Evolutionary conservation across 768 basidiomycete species (phyloP).

Genomic region (Trametopsis cervina): DNA sequence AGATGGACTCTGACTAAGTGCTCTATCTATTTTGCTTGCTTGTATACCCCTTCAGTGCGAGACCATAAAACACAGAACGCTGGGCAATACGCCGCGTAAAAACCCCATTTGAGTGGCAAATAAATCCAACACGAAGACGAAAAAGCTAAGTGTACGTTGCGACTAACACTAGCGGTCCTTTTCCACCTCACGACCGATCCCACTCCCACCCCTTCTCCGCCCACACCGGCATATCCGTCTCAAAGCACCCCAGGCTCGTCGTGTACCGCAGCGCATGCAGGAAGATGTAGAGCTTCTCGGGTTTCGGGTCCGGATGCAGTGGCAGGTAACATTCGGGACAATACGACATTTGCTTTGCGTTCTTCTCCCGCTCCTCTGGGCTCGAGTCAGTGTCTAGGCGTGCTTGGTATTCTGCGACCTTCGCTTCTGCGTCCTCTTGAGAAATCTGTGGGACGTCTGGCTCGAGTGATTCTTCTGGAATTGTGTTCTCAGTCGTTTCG

Average conservation of each 20-base stretch:
- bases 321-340: conserved; percentile 92
- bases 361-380: neutral
- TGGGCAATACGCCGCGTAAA: too few species aligned
- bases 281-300: conserved; percentile 91
- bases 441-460: conserved; percentile 32
- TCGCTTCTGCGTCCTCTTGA: conserved; percentile 41
- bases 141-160: neutral
- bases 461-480: neutral
- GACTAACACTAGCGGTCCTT: neutral
- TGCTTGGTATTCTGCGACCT: conserved; percentile 13
- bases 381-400: neutral
- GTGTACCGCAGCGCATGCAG: conserved; percentile 87
- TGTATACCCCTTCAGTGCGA: too few species aligned
- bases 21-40: neutral
- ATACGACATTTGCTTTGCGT: conserved; percentile 38
- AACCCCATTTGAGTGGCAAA: too few species aligned
- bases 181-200: conserved; percentile 35
- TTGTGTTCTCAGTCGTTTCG: neutral
- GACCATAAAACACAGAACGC: too few species aligned
- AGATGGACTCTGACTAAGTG: conserved; percentile 5
- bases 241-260: conserved; percentile 73
- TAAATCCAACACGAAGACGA: too few species aligned
- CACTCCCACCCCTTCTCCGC: conserved; percentile 67
- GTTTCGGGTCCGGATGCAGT: conserved; percentile 86
- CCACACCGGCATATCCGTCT: conserved; percentile 89